These are phyloP conservation scores for Aspergillus leporis DNA, from an alignment of 495 filamentous ascomycete species.

Conservation along the genomic window DNA sequence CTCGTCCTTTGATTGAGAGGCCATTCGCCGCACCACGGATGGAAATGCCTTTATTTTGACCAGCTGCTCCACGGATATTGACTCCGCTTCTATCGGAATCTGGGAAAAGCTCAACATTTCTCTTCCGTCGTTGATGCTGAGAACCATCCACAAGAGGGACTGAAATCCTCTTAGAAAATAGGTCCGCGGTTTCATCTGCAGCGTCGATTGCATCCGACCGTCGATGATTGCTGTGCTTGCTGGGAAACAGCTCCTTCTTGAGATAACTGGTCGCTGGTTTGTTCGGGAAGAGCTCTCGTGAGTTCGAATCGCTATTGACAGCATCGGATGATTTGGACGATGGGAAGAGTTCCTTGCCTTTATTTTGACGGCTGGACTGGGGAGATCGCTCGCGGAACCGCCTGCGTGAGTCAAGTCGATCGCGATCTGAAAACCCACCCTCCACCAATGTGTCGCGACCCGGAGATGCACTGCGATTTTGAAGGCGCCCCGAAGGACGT, in stretches of 20 bases:
- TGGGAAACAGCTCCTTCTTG: slow-evolving; percentile 71
- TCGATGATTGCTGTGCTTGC: slow-evolving; percentile 61
- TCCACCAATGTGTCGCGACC: slow-evolving; percentile 59
- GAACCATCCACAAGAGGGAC: slow-evolving; percentile 53
- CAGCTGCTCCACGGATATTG: slow-evolving; percentile 63
- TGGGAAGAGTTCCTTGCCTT: slow-evolving; percentile 50
- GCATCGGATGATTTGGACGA: slow-evolving; percentile 17
- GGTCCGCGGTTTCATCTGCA: slow-evolving; percentile 60
- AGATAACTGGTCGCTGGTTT: slow-evolving; percentile 46
- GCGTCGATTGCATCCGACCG: slow-evolving; percentile 65
- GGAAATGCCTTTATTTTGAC: slow-evolving; percentile 56
- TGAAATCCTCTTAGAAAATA: slow-evolving; percentile 54
- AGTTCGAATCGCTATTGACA: slow-evolving; percentile 20
- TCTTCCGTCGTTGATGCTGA: slow-evolving; percentile 34
- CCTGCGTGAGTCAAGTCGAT: slow-evolving; percentile 30
- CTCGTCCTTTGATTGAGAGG: slow-evolving; percentile 47
- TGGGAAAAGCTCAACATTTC: slow-evolving; percentile 45
- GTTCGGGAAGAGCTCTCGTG: slow-evolving; percentile 51
- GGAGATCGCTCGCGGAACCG: slow-evolving; percentile 49
- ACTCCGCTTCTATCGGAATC: slow-evolving; percentile 40
- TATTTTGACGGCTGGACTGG: slow-evolving; percentile 31
- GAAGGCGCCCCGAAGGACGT: slow-evolving; percentile 43
- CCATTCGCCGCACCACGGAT: slow-evolving; percentile 63
- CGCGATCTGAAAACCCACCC: slow-evolving; percentile 47
- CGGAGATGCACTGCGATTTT: slow-evolving; percentile 74